Evolutionary conservation across 345 rosid genomes (phyloP).

Genomic region (Stellera chamaejasme): DNA sequence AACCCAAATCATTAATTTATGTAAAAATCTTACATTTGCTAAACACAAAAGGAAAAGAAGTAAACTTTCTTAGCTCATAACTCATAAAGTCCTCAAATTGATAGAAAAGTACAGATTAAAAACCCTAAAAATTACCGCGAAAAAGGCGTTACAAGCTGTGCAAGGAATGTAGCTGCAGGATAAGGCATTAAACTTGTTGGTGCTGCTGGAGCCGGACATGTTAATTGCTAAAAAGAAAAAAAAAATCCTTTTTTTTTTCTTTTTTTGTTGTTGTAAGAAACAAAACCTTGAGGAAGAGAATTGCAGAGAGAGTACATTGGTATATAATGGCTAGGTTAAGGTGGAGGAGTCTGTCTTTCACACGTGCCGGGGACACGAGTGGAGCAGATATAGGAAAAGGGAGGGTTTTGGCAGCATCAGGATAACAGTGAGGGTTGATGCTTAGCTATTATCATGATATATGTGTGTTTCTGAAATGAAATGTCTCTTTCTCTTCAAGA

Average conservation of each 20-base stretch:
- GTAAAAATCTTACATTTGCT: background rate
- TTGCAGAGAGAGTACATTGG: background rate
- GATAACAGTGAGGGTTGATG: constrained; percentile 9
- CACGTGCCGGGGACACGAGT: background rate
- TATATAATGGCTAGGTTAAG: background rate
- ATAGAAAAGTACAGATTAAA: background rate
- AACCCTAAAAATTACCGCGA: constrained; percentile 28
- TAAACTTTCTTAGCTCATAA: background rate
- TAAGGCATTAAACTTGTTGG: constrained; percentile 20
- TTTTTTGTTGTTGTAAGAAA: background rate
- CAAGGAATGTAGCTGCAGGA: constrained; percentile 48
- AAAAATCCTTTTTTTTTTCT: background rate
- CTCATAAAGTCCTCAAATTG: background rate
- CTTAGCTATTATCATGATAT: constrained; percentile 3
- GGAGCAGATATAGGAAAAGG: constrained; percentile 11
- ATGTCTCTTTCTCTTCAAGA: constrained; percentile 1
- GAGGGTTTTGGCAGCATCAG: constrained; percentile 8
- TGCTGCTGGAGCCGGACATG: constrained; percentile 11
- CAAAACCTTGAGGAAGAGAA: background rate
- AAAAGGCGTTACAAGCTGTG: constrained; percentile 42
- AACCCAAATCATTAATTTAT: constrained; percentile 1
- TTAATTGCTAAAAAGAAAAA: background rate
- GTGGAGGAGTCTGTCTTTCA: background rate
- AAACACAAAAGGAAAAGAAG: background rate
- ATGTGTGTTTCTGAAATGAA: background rate